Percentiles rank a stretch among this genome's conserved stretches.
Conservation (phyloP, 805 yeast species). For the Saccharomyces jurei region DNA sequence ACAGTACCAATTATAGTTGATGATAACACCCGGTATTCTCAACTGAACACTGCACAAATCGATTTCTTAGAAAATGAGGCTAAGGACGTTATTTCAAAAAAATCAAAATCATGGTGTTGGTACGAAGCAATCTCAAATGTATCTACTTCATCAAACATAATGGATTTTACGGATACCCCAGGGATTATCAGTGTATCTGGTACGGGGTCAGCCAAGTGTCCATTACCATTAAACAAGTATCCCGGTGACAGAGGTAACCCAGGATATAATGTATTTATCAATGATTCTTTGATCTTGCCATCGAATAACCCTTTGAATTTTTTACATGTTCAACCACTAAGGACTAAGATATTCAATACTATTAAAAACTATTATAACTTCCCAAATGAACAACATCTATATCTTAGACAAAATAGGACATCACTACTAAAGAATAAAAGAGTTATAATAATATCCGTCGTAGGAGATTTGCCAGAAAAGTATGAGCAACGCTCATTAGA, state of each 20-base stretch:
- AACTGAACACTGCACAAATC: slow-evolving; percentile 21
- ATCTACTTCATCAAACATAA: not conserved
- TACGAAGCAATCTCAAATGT: slow-evolving; percentile 8
- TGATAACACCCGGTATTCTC: slow-evolving; percentile 20
- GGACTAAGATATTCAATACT: slow-evolving; percentile 31
- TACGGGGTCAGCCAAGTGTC: slow-evolving; percentile 26
- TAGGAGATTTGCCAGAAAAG: slow-evolving; percentile 28
- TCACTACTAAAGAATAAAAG: slow-evolving; percentile 18
- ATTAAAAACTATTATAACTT: slow-evolving; percentile 33
- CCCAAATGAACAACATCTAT: slow-evolving; percentile 32
- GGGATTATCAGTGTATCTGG: slow-evolving; percentile 25
- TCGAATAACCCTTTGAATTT: slow-evolving; percentile 19
- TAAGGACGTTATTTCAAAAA: slow-evolving; percentile 14
- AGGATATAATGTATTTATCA: slow-evolving; percentile 18
- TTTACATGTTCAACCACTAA: slow-evolving; percentile 27
- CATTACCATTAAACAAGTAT: slow-evolving; percentile 19
- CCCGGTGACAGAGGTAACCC: slow-evolving; percentile 13
- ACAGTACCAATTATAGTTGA: slow-evolving; percentile 6
- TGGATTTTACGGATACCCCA: slow-evolving; percentile 9
- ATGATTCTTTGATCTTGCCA: slow-evolving; percentile 28
- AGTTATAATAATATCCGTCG: slow-evolving; percentile 25
- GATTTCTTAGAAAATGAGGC: slow-evolving; percentile 23
- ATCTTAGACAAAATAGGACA: slow-evolving; percentile 22
- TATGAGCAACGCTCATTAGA: slow-evolving; percentile 25
- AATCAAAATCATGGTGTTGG: slow-evolving; percentile 28